Percentiles rank a stretch among this genome's conserved stretches.
Evolutionary conservation across 179 eudicot species (phyloP).

Genomic region (Patellifolia procumbens): DNA sequence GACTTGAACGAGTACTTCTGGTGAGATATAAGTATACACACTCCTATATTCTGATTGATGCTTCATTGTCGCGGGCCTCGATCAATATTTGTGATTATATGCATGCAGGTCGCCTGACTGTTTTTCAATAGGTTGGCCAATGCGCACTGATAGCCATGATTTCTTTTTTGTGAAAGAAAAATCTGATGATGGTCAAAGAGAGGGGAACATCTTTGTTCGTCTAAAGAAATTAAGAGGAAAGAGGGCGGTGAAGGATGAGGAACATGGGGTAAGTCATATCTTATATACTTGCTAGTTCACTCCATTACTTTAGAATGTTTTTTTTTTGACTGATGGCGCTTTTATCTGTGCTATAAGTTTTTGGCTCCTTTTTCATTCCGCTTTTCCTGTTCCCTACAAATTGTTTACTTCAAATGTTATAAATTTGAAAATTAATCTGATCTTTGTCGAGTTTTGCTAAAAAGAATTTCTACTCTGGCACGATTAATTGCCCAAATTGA

Average conservation of each 20-base stretch:
- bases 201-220: slow-evolving; percentile 36
- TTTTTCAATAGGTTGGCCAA: slow-evolving; percentile 95
- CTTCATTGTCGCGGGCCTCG: not conserved
- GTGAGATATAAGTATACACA: slow-evolving; percentile 34
- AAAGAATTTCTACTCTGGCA: not conserved
- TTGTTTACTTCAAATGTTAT: not conserved
- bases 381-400: not conserved
- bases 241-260: slow-evolving; percentile 50
- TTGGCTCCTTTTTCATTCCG: not conserved
- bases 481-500: not conserved
- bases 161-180: slow-evolving; percentile 51
- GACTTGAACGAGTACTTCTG: slow-evolving; percentile 95
- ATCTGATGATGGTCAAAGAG: slow-evolving; percentile 24
- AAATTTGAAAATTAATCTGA: not conserved
- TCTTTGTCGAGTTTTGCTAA: not conserved
- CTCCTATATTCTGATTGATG: not conserved
- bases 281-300: slow-evolving; percentile 16
- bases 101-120: slow-evolving; percentile 77
- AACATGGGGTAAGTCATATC: slow-evolving; percentile 55
- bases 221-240: slow-evolving; percentile 33
- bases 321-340: not conserved
- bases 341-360: not conserved
- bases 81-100: slow-evolving; percentile 9
- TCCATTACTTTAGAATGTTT: not conserved
- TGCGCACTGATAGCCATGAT: slow-evolving; percentile 68